Evolutionary conservation across 176 grass and related monocot genomes (phyloP).

Genomic region (Musa troglodytarum): DNA sequence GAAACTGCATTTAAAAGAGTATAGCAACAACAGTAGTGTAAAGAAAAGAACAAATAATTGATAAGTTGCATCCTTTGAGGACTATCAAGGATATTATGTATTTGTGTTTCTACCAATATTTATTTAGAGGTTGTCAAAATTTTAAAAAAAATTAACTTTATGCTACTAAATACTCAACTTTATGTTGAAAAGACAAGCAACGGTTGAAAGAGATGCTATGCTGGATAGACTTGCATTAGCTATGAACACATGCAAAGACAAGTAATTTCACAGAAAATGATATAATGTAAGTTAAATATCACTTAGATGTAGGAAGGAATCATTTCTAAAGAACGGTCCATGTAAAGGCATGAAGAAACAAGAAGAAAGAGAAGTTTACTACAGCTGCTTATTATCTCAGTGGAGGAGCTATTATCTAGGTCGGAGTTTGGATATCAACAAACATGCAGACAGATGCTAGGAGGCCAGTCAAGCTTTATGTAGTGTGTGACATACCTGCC

Average conservation of each 20-base stretch:
- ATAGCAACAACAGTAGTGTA: not conserved
- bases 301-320: not conserved
- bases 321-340: not conserved
- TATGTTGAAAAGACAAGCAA: too few relatives aligned
- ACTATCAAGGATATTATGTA: not conserved
- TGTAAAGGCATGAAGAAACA: not conserved
- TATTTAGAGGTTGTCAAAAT: not conserved
- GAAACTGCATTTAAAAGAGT: constrained; percentile 51
- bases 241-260: not conserved
- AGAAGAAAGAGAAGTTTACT: not conserved
- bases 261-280: not conserved
- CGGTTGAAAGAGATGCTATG: not conserved
- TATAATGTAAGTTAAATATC: not conserved
- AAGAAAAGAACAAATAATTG: not conserved
- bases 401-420: not conserved
- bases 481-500: constrained; percentile 45
- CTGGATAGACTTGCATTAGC: not conserved
- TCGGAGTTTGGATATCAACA: not conserved
- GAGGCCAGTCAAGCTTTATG: not conserved
- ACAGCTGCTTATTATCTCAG: not conserved
- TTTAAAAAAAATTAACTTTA: not conserved
- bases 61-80: not conserved
- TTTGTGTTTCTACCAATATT: not conserved
- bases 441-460: not conserved
- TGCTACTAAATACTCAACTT: too few relatives aligned